Evolutionary conservation across 78 protist genomes (phyloP).

Genomic region (Dictyostelium citrinum): DNA sequence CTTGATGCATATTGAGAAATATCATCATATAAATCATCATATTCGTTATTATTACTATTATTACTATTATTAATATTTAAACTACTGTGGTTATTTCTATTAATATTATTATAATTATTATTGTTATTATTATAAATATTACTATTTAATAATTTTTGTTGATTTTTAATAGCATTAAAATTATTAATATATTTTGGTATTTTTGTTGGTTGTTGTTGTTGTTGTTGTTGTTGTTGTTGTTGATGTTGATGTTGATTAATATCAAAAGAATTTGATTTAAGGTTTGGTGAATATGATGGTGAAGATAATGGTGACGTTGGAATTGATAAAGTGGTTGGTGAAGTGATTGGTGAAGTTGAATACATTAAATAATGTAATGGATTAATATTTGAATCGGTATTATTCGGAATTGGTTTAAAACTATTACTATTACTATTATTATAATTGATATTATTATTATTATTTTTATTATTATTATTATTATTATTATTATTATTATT

Average conservation of each 20-base stretch:
- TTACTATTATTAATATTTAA: neutral
- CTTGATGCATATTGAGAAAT: conserved; percentile 41
- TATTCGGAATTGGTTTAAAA: neutral
- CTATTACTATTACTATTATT: neutral
- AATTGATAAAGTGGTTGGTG: neutral
- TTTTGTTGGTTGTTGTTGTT: neutral
- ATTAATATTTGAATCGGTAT: neutral
- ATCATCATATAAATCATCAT: neutral
- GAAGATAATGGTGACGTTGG: neutral
- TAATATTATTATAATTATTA: neutral
- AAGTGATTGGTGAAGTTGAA: conserved; percentile 6
- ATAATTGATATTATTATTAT: neutral
- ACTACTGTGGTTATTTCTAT: neutral
- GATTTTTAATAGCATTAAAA: neutral
- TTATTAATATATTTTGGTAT: neutral
- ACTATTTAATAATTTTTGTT: neutral
- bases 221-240: conserved; percentile 19
- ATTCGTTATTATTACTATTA: neutral
- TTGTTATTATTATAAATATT: neutral
- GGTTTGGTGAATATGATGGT: neutral
- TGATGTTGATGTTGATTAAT: neutral
- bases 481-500: conserved; percentile 7
- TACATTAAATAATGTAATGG: neutral
- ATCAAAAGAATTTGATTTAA: neutral
- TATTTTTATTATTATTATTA: neutral